Base-by-base conservation (phyloP, 2,329 filamentous ascomycete species). In the Venturia oleaginea region DNA sequence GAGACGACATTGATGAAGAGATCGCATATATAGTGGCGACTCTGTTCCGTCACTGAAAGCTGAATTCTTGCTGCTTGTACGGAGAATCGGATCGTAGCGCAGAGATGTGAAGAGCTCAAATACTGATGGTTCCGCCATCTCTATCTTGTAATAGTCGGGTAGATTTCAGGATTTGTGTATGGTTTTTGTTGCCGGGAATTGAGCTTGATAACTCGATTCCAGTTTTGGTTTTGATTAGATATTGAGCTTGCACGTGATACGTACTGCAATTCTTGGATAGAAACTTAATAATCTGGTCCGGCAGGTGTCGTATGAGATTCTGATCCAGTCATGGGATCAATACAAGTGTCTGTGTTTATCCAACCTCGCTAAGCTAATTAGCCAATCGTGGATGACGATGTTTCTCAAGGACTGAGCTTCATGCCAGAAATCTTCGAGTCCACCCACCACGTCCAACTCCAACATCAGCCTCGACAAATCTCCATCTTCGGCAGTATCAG, bases 1-100 rank as follows among this genome's bases (percentile, higher is more conserved):
- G 72, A 96, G 83, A 63, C 92, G 87, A 72, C 92, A 88, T 57
- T 86, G 84, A 73, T 96, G 92, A 69, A 87, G 87, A 65, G 86
- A 80, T 19, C 94, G 82, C 81, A 95, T 91, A 74, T 95, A 95
- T 69, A 91, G 86, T 0, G 87, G 83, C 10, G 85, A 89, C 7
- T 77, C 71, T 32, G 78, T 75, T 32, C 71, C 68, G 69, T 77
- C 79, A 70, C 86, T 86, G 77, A 73, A 71, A 62, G 66, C 69
- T 22, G 79, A 83, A 63, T 76, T 77, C 64, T 76, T 71, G 1
- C 65, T 19, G 2, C 72, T 75, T 17, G 66, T 65, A 0, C 74
- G 68, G 13, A 77, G 74, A 19, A 75, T 65, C 1, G 73, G 72
- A 57, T 77, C 75, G 63, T 76, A 75, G 55, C 75, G 72, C 34